Base-by-base conservation (phyloP, 306 rosid species). In the Albizia julibrissin region DNA sequence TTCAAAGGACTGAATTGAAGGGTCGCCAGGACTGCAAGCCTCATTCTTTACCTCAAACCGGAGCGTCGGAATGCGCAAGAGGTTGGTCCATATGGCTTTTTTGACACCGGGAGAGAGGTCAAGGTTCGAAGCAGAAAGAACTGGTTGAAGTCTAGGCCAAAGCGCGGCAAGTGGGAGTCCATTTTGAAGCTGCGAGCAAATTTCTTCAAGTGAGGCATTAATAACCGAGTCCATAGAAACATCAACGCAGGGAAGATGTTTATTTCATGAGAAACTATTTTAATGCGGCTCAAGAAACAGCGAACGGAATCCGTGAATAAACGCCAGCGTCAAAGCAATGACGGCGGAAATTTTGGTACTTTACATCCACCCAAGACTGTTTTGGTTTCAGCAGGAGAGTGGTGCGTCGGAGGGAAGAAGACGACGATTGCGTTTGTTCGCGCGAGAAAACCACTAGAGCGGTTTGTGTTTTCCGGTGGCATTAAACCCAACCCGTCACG, bases 61-160 rank as follows among this genome's bases (percentile, higher is more conserved):
- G 76, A 95, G 87, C 29, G 91, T 56, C 18, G 99, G 98, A 6
- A 95, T 77, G 85, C 86, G 56, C 67, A 90, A 88, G 47, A 95
- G 94, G 72, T 85, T 85, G 16, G 49, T 82, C 93, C 97, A 95
- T 39, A 95, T 39, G 67, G 91, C 83, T 62, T 46, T 76, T 77
- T 91, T 92, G 78, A 91, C 80, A 16, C 71, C 81, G 7, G 81
- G 79, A 11, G 89, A 83, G 78, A 86, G 88, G 84, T 86, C 89
- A 62, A 89, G 90, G 67, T 65, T 80, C 46, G 84, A 72, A 71
- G 82, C 64, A 24, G 85, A 72, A 52, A 90, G 84, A n/a, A 50
- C 70, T 0, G 86, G 90, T 8, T 84, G 70, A 56, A 89, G 84
- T 27, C 73, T 82, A 70, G 87, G 58, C 87, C 89, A 91, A 50